A percentile compares a stretch with the other conserved stretches of the same genome.
Evolutionary conservation across 306 rosid species (phyloP).

Genomic region (Vachellia collinsii): DNA sequence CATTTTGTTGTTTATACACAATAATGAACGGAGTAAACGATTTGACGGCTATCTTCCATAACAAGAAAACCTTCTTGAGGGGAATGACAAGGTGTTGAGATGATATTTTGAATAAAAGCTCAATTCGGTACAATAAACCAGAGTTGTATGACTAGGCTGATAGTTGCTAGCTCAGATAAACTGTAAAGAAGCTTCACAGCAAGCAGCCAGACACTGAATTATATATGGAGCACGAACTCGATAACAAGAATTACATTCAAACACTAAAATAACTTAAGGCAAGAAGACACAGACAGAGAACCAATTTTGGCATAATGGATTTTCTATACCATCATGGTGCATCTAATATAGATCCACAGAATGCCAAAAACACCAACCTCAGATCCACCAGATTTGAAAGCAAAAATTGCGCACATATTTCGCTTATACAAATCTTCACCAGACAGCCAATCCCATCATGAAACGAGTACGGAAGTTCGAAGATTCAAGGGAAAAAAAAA

Average conservation of each 20-base stretch:
- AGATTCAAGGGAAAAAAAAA: neutral
- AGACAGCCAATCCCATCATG: conserved; percentile 32
- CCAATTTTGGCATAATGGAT: conserved; percentile 11
- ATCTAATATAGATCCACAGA: conserved; percentile 23
- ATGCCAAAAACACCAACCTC: conserved; percentile 26
- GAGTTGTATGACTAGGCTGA: conserved; percentile 16
- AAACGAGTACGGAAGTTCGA: conserved; percentile 26
- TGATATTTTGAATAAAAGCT: conserved; percentile 7
- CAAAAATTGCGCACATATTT: neutral
- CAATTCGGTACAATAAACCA: conserved; percentile 16
- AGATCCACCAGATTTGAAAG: conserved; percentile 28
- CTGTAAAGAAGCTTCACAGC: neutral
- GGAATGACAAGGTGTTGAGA: conserved; percentile 10
- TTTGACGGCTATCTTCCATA: conserved; percentile 6
- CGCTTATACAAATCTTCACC: conserved; percentile 25
- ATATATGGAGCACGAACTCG: neutral
- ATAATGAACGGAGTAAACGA: conserved; percentile 18
- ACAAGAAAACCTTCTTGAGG: neutral
- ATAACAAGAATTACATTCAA: neutral
- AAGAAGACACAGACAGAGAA: conserved; percentile 18
- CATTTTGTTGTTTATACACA: conserved; percentile 3
- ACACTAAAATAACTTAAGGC: conserved; percentile 9
- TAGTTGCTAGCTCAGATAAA: conserved; percentile 4
- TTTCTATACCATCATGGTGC: conserved; percentile 17
- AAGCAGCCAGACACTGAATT: neutral